Conservation (phyloP, 495 filamentous ascomycete species). For the Sabuloglossum arenarium region DNA sequence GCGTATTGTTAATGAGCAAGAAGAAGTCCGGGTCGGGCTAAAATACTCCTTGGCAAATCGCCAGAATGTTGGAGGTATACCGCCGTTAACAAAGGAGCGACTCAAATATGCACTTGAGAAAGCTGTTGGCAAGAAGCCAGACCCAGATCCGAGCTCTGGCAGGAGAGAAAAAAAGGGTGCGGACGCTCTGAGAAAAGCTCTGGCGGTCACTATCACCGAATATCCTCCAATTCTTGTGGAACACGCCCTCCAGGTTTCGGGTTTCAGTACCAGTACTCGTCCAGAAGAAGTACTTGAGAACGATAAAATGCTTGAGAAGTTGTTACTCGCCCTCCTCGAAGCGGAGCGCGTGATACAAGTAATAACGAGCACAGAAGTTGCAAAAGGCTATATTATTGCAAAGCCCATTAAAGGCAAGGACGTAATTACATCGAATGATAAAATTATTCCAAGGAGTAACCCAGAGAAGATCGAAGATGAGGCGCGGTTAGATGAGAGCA, state of each 20-base stretch:
- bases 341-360: constrained; percentile 40
- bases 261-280: constrained; percentile 42
- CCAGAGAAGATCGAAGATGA: constrained; percentile 9
- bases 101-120: constrained; percentile 47
- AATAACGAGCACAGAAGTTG: constrained; percentile 32
- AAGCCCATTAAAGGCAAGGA: constrained; percentile 28
- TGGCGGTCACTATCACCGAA: constrained; percentile 68
- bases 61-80: constrained; percentile 59
- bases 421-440: constrained; percentile 8
- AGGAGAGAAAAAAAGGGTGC: constrained; percentile 64
- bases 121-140: constrained; percentile 31
- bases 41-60: constrained; percentile 63
- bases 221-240: constrained; percentile 73
- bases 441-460: background rate
- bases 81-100: constrained; percentile 49
- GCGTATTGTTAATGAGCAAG: constrained; percentile 48
- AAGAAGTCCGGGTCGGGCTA: constrained; percentile 49
- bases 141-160: constrained; percentile 23
- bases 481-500: constrained; percentile 18
- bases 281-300: constrained; percentile 46
- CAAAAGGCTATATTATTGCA: constrained; percentile 76
- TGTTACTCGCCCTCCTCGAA: constrained; percentile 43
- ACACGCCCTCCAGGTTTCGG: constrained; percentile 49
- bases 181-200: constrained; percentile 53
- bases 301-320: constrained; percentile 36